Evolutionary conservation across 306 rosid genomes (phyloP).

Genomic region (Glycine latifolia): DNA sequence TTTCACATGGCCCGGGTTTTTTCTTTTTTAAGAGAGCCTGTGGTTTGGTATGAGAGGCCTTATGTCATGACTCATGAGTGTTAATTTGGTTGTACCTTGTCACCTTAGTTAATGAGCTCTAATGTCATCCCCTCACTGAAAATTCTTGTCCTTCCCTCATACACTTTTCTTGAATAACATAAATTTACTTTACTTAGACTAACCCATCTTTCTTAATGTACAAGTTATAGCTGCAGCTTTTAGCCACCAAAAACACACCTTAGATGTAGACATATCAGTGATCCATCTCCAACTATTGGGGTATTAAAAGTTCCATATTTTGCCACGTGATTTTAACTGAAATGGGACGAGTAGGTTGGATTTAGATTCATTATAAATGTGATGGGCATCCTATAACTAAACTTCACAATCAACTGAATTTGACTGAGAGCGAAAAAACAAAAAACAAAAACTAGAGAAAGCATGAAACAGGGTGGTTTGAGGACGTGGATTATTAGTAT

Average conservation of each 20-base stretch:
- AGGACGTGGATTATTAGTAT: background rate
- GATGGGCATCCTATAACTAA: slow-evolving; percentile 4
- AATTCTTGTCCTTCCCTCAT: background rate
- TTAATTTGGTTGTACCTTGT: background rate
- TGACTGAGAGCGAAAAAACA: background rate
- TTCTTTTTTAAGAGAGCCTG: background rate
- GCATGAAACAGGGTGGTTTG: background rate
- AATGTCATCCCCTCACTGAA: background rate
- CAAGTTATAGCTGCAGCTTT: slow-evolving; percentile 1
- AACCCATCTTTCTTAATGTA: background rate
- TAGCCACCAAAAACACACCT: slow-evolving; percentile 2
- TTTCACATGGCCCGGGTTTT: background rate
- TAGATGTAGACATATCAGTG: background rate
- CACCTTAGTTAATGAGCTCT: background rate
- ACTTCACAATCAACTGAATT: background rate
- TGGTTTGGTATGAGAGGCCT: background rate
- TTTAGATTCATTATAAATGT: background rate
- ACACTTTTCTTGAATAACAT: background rate
- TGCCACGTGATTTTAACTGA: slow-evolving; percentile 30
- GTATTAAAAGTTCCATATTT: background rate
- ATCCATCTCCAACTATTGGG: slow-evolving; percentile 16
- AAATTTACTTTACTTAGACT: background rate
- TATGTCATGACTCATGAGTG: background rate
- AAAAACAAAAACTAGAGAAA: background rate
- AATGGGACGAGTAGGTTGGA: slow-evolving; percentile 11